A percentile compares a stretch with the other conserved stretches of the same genome.
phyloP scores from a whole-genome alignment of 2,329 filamentous ascomycete genomes.

The Aureobasidium sp. region DNA sequence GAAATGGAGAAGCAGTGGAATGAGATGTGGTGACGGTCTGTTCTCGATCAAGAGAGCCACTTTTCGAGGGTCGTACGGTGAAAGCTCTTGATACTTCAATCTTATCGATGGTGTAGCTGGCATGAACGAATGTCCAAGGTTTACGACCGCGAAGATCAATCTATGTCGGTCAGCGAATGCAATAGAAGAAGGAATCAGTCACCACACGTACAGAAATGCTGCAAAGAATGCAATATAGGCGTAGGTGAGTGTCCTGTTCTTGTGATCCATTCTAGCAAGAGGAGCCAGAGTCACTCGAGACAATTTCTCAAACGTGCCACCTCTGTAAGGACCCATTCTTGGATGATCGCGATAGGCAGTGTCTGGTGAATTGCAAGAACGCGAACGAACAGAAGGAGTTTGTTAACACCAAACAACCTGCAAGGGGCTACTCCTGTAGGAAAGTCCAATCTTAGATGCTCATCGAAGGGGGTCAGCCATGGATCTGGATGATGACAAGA shows the following conservation, averaged over 20 bases:
- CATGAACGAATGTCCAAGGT: background rate
- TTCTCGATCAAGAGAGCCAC: conserved; percentile 1
- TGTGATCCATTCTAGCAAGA: background rate
- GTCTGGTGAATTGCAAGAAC: background rate
- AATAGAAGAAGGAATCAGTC: background rate
- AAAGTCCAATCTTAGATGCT: too few relatives aligned
- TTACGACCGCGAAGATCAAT: background rate
- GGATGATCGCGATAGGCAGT: too few relatives aligned
- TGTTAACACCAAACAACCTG: too few relatives aligned
- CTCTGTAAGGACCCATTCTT: background rate
- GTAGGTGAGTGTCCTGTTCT: background rate
- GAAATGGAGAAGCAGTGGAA: conserved; percentile 5
- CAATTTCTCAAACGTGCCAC: background rate
- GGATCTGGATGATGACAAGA: too few relatives aligned
- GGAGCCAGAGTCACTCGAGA: background rate
- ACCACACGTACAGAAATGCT: background rate
- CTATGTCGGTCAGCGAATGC: too few relatives aligned
- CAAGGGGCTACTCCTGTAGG: too few relatives aligned
- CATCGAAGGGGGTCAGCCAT: too few relatives aligned
- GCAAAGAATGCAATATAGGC: background rate
- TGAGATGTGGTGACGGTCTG: conserved; percentile 1
- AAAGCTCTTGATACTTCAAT: background rate
- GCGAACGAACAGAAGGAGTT: too few relatives aligned
- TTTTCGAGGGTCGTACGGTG: background rate
- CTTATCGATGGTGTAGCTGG: background rate